Percentiles rank a stretch among this genome's conserved stretches.
Conservation (phyloP, 495 filamentous ascomycete species). For the Bathelium albidoporum region DNA sequence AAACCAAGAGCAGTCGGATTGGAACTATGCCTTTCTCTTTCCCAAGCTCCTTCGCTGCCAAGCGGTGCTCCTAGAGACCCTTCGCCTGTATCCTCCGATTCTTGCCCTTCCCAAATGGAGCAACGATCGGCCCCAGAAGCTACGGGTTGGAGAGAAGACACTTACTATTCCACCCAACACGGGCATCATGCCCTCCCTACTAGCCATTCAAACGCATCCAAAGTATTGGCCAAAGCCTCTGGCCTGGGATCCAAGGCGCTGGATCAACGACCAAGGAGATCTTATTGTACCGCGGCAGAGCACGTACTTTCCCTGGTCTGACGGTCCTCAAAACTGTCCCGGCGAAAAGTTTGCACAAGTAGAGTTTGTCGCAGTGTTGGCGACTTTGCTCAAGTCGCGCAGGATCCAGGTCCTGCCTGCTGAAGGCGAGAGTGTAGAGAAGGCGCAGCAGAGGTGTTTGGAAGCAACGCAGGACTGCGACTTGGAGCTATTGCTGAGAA, state of each 20-base stretch:
- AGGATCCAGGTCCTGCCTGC: background rate
- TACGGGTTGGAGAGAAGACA: constrained; percentile 22
- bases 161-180: constrained; percentile 30
- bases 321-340: constrained; percentile 38
- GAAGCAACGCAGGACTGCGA: background rate
- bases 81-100: constrained; percentile 36
- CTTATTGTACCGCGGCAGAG: constrained; percentile 29
- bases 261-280: constrained; percentile 19
- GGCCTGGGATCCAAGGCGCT: constrained; percentile 29
- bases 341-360: constrained; percentile 45
- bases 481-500: background rate
- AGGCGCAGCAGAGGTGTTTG: background rate
- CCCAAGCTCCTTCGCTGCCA: background rate
- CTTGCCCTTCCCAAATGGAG: constrained; percentile 33
- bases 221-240: constrained; percentile 36
- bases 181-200: constrained; percentile 27
- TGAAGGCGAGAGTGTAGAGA: background rate
- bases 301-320: constrained; percentile 40
- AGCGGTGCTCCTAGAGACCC: constrained; percentile 28
- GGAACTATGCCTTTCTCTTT: background rate
- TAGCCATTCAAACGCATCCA: constrained; percentile 34
- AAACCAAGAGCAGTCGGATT: constrained; percentile 1
- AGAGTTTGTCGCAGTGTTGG: constrained; percentile 43
- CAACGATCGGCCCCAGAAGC: constrained; percentile 10
- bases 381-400: background rate